phyloP scores from a whole-genome alignment of 495 filamentous ascomycete species.

The Aspergillus cavernicola region DNA sequence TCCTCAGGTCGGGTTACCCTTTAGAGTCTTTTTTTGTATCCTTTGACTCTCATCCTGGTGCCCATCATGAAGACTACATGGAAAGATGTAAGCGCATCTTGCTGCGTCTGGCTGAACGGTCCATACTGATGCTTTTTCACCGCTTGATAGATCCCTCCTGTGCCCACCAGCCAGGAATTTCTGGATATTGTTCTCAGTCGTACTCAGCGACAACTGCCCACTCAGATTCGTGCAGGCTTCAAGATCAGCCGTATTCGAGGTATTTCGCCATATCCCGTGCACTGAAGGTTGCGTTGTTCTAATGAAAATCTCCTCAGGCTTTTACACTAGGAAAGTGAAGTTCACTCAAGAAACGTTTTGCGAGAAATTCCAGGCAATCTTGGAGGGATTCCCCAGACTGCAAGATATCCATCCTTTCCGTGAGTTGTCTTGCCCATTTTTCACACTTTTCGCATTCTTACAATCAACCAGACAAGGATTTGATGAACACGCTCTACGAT shows the following conservation, averaged over 20 bases:
- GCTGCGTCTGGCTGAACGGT: constrained; percentile 1
- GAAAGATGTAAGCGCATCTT: constrained; percentile 50
- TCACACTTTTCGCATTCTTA: constrained; percentile 13
- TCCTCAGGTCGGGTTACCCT: constrained; percentile 10
- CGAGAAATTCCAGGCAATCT: constrained; percentile 84
- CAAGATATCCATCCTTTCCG: constrained; percentile 97
- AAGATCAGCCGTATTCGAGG: constrained; percentile 92
- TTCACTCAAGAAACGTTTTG: constrained; percentile 97
- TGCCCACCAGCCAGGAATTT: constrained; percentile 92
- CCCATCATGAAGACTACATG: constrained; percentile 67
- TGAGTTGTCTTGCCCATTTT: constrained; percentile 33
- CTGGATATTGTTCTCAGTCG: constrained; percentile 93
- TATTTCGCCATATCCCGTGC: too few species aligned
- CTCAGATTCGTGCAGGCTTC: constrained; percentile 93
- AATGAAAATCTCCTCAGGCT: constrained; percentile 52
- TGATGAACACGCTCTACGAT: constrained; percentile 86
- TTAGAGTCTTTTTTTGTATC: constrained; percentile 21
- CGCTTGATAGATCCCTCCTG: constrained; percentile 67
- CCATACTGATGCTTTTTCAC: constrained; percentile 28
- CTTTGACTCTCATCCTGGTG: constrained; percentile 23
- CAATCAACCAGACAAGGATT: constrained; percentile 61
- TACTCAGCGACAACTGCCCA: constrained; percentile 91
- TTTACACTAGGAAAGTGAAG: constrained; percentile 98
- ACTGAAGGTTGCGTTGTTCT: too few species aligned
- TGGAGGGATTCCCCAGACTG: constrained; percentile 90